phyloP scores from a whole-genome alignment of 2,329 filamentous ascomycete species.

The Penicillium sp. region DNA sequence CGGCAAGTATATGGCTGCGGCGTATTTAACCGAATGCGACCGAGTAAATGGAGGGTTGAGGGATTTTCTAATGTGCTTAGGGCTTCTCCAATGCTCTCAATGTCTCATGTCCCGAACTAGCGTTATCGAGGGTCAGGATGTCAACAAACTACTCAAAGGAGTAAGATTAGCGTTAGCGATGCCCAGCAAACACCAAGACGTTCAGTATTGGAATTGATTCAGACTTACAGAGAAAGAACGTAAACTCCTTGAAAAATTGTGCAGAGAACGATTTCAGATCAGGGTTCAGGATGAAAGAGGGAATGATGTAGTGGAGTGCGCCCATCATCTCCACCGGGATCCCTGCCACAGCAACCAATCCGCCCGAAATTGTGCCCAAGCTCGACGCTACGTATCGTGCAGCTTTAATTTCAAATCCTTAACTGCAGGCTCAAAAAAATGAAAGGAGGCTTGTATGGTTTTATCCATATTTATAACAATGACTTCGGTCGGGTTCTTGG shows the following conservation, averaged over 20 bases:
- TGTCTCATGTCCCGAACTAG: constrained; percentile 8
- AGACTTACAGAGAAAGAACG: background rate
- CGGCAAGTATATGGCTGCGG: background rate
- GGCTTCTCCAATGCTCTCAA: background rate
- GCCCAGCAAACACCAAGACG: background rate
- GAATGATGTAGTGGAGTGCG: constrained; percentile 24
- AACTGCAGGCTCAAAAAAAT: background rate
- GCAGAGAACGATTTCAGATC: background rate
- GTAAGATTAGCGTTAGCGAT: constrained; percentile 18
- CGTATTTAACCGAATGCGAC: background rate
- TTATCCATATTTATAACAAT: background rate
- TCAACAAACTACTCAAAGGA: constrained; percentile 38
- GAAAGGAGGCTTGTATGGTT: background rate
- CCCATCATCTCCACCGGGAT: constrained; percentile 29
- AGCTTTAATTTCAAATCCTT: background rate
- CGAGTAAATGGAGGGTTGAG: background rate
- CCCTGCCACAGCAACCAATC: constrained; percentile 36
- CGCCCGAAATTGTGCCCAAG: background rate
- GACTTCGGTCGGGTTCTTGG: background rate
- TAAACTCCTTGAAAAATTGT: background rate
- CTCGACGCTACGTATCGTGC: background rate
- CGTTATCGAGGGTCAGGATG: constrained; percentile 14
- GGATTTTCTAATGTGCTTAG: background rate
- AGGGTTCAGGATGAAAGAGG: constrained; percentile 4
- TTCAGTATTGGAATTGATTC: background rate